phyloP scores from a whole-genome alignment of 805 yeast genomes.

The Metschnikowia lochheadii region DNA sequence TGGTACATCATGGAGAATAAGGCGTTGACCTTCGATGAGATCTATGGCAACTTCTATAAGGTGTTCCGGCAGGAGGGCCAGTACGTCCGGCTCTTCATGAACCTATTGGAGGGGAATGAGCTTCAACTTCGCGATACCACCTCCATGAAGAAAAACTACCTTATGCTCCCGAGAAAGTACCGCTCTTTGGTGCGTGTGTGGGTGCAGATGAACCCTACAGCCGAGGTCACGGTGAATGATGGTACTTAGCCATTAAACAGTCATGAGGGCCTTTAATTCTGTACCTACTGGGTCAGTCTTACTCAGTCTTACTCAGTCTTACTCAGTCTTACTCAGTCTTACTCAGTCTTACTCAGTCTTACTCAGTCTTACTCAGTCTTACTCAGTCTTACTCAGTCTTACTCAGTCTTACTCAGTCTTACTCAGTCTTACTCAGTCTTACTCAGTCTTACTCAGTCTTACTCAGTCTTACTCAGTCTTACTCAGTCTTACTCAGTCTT shows the following conservation, averaged over 20 bases:
- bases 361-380: too few relatives aligned
- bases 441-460: too few relatives aligned
- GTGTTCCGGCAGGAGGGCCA: conserved; percentile 19
- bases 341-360: too few relatives aligned
- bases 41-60: conserved; percentile 27
- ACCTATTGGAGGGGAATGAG: conserved; percentile 15
- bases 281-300: too few relatives aligned
- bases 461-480: too few relatives aligned
- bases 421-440: too few relatives aligned
- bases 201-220: not conserved
- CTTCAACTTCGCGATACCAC: conserved; percentile 12
- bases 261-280: not conserved
- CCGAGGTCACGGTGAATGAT: not conserved
- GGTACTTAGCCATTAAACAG: not conserved
- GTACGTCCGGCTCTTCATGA: conserved; percentile 10
- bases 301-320: too few relatives aligned
- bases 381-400: too few relatives aligned
- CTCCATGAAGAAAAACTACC: conserved; percentile 14
- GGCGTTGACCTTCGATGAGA: conserved; percentile 35
- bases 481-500: too few relatives aligned
- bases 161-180: conserved; percentile 17
- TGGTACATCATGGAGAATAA: conserved; percentile 33
- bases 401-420: too few relatives aligned
- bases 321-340: too few relatives aligned
- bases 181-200: not conserved